Evolutionary conservation across 1,139 yeast species (phyloP).

Genomic region (Protomyces inundatus): DNA sequence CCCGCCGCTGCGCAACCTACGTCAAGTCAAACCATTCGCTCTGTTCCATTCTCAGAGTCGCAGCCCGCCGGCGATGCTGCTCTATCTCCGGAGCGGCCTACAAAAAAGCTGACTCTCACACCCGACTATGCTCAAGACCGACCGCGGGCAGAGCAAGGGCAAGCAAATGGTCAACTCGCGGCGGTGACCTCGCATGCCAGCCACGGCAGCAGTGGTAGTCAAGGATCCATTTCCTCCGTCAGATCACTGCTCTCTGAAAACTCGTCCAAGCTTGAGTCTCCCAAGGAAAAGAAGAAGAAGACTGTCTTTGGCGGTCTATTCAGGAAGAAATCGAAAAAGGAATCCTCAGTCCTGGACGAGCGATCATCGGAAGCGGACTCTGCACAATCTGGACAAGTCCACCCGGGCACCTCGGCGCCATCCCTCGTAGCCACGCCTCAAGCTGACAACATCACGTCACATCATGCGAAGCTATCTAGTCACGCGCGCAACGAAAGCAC

Average conservation of each 20-base stretch:
- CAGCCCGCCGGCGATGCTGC: neutral
- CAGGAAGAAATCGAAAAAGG: constrained; percentile 16
- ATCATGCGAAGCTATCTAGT: neutral
- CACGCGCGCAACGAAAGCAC: neutral
- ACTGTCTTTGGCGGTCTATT: constrained; percentile 21
- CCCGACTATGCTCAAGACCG: neutral
- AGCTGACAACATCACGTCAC: neutral
- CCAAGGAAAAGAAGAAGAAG: constrained; percentile 20
- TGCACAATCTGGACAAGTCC: too few relatives aligned
- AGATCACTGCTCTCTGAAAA: neutral
- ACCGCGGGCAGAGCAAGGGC: too few relatives aligned
- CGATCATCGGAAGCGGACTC: neutral
- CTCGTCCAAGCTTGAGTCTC: neutral
- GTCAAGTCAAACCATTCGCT: neutral
- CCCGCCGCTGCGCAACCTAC: neutral
- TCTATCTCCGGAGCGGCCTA: neutral
- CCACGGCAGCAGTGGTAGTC: neutral
- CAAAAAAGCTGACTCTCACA: neutral
- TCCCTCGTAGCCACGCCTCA: neutral
- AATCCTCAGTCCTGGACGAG: neutral
- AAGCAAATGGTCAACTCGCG: neutral
- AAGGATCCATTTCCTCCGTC: neutral
- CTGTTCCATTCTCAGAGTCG: neutral
- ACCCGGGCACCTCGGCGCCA: neutral
- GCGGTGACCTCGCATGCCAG: neutral